Percentiles rank a stretch among this genome's conserved stretches.
phyloP scores from a whole-genome alignment of 2,329 filamentous ascomycete species.

The Claviceps maximensis region DNA sequence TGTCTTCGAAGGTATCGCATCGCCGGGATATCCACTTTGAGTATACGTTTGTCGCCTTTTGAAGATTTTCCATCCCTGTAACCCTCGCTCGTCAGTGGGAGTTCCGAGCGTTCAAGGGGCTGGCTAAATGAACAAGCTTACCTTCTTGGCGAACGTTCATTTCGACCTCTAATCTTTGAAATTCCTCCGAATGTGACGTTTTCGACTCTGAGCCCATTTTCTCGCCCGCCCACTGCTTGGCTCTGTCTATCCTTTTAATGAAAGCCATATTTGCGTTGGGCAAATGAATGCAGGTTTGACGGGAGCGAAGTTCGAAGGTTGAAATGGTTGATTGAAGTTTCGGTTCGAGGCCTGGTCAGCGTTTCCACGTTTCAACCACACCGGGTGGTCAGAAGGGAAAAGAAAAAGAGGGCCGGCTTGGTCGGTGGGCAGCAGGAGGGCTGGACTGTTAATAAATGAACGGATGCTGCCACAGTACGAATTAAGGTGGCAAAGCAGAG shows the following conservation, averaged over 20 bases:
- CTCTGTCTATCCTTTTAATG: constrained; percentile 80
- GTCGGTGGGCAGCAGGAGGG: not conserved
- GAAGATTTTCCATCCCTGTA: constrained; percentile 77
- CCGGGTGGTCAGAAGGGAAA: not conserved
- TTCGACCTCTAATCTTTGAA: constrained; percentile 78
- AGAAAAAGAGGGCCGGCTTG: not conserved
- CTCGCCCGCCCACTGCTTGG: constrained; percentile 97
- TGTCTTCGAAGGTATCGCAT: constrained; percentile 66
- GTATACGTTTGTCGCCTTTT: constrained; percentile 74
- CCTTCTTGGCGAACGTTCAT: constrained; percentile 84
- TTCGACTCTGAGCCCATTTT: constrained; percentile 88
- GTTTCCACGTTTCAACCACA: not conserved
- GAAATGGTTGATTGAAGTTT: not conserved
- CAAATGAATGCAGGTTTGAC: not conserved
- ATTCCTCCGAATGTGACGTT: constrained; percentile 78
- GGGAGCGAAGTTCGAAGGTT: not conserved
- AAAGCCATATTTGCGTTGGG: constrained; percentile 33
- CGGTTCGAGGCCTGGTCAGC: not conserved
- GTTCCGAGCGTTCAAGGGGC: not conserved
- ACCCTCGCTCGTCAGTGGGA: not conserved
- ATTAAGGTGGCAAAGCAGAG: not conserved
- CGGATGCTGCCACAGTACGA: not conserved
- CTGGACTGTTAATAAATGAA: not conserved
- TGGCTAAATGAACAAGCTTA: constrained; percentile 23
- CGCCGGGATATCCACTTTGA: constrained; percentile 79